phyloP scores from a whole-genome alignment of 768 basidiomycete species.

The Coprinellus micaceus region DNA sequence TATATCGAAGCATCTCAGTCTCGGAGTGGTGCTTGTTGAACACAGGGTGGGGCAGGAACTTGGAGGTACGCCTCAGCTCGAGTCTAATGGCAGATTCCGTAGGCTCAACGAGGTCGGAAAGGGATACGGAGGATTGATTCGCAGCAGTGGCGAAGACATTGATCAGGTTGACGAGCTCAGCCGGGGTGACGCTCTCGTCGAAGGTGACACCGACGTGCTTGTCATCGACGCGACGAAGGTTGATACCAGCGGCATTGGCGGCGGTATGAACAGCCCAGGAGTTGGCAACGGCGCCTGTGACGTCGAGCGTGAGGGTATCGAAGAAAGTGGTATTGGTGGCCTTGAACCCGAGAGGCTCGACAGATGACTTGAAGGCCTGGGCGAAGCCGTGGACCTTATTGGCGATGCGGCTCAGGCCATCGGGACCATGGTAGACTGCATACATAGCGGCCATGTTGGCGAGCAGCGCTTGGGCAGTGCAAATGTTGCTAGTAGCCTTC shows the following conservation, averaged over 20 bases:
- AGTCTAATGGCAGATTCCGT: conserved; percentile 48
- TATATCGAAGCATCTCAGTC: conserved; percentile 97
- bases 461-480: conserved; percentile 94
- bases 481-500: conserved; percentile 98
- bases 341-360: conserved; percentile 73
- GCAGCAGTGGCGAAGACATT: conserved; percentile 77
- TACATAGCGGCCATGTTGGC: conserved; percentile 99
- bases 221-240: conserved; percentile 76
- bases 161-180: conserved; percentile 72
- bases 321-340: conserved; percentile 77
- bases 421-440: conserved; percentile 93
- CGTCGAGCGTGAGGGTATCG: conserved; percentile 84
- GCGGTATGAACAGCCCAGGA: conserved; percentile 65
- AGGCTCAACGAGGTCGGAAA: conserved; percentile 47
- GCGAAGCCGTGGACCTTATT: conserved; percentile 88
- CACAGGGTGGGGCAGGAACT: conserved; percentile 80
- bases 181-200: conserved; percentile 82
- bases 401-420: conserved; percentile 80
- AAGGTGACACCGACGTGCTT: conserved; percentile 81
- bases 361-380: conserved; percentile 61
- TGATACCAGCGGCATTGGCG: conserved; percentile 66
- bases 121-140: conserved; percentile 42
- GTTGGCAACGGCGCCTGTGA: conserved; percentile 52
- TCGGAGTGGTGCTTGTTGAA: conserved; percentile 98
- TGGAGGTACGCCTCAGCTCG: conserved; percentile 54